phyloP scores from a whole-genome alignment of 163 green algal species.

The Chloromonas sp. region DNA sequence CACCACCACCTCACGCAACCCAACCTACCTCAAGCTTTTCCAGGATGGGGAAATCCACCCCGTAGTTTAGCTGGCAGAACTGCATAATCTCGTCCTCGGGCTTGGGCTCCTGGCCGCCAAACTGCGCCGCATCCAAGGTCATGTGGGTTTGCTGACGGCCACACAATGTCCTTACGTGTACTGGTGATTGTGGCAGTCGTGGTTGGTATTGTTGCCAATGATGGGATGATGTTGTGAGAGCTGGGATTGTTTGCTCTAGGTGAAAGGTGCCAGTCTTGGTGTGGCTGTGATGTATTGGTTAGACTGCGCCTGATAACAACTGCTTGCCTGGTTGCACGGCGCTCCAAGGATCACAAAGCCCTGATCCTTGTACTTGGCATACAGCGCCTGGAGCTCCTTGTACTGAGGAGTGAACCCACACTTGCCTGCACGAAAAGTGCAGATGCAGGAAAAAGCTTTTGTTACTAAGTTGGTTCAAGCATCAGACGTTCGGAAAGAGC shows the following conservation, averaged over 20 bases:
- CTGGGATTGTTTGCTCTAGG: too few species aligned
- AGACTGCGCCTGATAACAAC: too few species aligned
- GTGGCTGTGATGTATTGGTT: too few species aligned
- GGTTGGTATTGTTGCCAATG: too few species aligned
- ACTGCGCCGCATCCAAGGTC: slow-evolving; percentile 5
- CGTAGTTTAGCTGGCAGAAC: slow-evolving; percentile 21
- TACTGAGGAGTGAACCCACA: slow-evolving; percentile 35
- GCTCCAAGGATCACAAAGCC: slow-evolving; percentile 20
- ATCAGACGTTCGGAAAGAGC: too few species aligned
- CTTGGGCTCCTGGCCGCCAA: slow-evolving; percentile 32
- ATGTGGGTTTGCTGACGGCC: too few species aligned
- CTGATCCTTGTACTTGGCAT: slow-evolving; percentile 25
- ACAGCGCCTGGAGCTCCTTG: slow-evolving; percentile 20
- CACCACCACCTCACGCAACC: neutral
- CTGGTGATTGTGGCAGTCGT: too few species aligned
- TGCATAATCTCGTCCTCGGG: slow-evolving; percentile 15
- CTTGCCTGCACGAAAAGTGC: neutral
- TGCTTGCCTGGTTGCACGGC: slow-evolving; percentile 19
- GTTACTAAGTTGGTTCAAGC: too few species aligned
- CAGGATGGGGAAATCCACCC: neutral
- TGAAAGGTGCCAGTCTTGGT: too few species aligned
- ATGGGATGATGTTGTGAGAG: too few species aligned
- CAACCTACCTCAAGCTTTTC: neutral
- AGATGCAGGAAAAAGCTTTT: neutral
- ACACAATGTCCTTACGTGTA: too few species aligned